Base-by-base conservation (phyloP, 805 yeast genomes). In the Ogataea corticis region DNA sequence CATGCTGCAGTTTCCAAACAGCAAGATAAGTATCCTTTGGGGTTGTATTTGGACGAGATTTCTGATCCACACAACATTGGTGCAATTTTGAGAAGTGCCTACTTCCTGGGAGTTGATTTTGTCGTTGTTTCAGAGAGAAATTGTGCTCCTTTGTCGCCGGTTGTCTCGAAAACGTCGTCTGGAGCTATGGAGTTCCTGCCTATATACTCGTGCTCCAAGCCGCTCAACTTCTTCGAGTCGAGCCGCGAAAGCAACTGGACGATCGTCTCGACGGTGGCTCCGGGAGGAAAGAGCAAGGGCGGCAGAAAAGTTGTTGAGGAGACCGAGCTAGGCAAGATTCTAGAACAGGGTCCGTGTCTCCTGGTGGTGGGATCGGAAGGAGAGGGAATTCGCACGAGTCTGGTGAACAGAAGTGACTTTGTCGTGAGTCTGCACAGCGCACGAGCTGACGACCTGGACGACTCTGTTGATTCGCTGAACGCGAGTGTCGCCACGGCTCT, bases 61-160 rank as follows among this genome's bases (percentile, higher is more conserved):
- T 79, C 87, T 12, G 96, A 89, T 62, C 92, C 96, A 0, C 95
- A 87, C 61, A 89, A 89, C 61, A 71, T 87, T 54, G 97, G 97
- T 7, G 94, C 92, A 18, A 79, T 89, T 34, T 66, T 87, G 23
- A 70, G 97, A 59, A 78, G 90, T 2, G 92, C 95, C 0, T 85
- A 82, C 66, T 89, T 75, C 65, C 69, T 89, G 12, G 96, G 96
- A 7, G 96, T 75, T 2, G 96, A 90, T 65, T 85, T 87, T 57
- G 68, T 88, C 5, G 80, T 85, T 1, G 66, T 84, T 34, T 84
- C 95, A 2, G 80, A 77, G 29, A 77, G 76, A 41, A 84, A 87
- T 58, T 78, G 87, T 55, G 87, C 96, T 0, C 77, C 83, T 14
- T 63, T 90, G 47, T 80, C 92, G 0, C 89, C 96, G 0, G 83